phyloP scores from a whole-genome alignment of 139 green algal genomes.

The Micractinium sp. region DNA sequence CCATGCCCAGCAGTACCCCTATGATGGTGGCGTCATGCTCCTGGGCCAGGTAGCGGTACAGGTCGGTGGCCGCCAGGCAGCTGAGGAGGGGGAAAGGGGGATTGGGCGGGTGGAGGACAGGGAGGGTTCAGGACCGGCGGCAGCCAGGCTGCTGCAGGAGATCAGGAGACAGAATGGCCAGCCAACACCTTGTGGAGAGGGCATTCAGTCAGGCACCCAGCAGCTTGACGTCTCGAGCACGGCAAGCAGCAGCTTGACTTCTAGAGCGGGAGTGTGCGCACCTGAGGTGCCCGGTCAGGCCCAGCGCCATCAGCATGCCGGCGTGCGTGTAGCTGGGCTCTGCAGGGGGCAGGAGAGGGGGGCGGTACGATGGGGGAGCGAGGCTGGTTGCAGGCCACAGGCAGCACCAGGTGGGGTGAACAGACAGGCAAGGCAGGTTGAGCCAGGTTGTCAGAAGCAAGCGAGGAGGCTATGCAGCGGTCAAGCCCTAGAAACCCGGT shows the following conservation, averaged over 20 bases:
- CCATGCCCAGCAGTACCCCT: conserved; percentile 88
- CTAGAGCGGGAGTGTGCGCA: background rate
- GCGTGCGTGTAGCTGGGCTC: conserved; percentile 82
- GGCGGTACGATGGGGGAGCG: background rate
- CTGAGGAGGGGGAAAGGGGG: background rate
- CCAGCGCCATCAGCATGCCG: conserved; percentile 91
- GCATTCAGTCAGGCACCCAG: too few species aligned
- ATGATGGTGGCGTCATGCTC: conserved; percentile 86
- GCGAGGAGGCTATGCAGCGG: too few species aligned
- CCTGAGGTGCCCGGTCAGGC: conserved; percentile 73
- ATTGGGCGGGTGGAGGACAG: background rate
- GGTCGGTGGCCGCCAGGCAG: conserved; percentile 59
- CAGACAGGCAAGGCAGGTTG: too few species aligned
- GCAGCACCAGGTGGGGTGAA: too few species aligned
- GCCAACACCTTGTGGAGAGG: too few species aligned
- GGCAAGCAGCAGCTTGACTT: too few species aligned
- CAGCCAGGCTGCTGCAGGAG: background rate
- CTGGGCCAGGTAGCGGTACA: conserved; percentile 77
- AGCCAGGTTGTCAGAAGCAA: background rate
- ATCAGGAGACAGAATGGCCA: background rate
- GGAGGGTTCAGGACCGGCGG: background rate
- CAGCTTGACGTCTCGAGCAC: too few species aligned
- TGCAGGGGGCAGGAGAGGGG: background rate
- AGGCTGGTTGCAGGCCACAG: background rate
- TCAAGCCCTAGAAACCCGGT: too few species aligned